Conservation (phyloP, 1,284 basidiomycete genomes). For the Ustilago shanxiensis region DNA sequence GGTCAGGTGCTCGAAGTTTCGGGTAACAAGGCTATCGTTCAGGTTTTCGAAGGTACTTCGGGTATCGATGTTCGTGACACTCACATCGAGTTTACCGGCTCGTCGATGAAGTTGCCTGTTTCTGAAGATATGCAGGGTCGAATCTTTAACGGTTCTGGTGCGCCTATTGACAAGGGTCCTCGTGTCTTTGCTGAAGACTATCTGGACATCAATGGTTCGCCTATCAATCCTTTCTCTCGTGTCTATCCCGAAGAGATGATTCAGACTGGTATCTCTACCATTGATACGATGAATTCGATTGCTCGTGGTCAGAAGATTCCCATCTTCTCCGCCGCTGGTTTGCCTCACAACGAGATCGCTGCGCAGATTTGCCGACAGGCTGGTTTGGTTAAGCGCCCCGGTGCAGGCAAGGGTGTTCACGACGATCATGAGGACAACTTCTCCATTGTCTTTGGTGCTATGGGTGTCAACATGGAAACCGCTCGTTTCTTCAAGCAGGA, state of each 20-base stretch:
- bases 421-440: conserved; percentile 99
- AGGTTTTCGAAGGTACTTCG: conserved; percentile 96
- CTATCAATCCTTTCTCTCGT: conserved; percentile 98
- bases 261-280: conserved; percentile 97
- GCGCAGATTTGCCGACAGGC: conserved; percentile 99
- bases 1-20: conserved; percentile 98
- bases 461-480: conserved; percentile 99
- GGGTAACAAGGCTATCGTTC: conserved; percentile 98
- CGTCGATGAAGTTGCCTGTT: conserved; percentile 98
- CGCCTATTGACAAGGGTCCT: conserved; percentile 97
- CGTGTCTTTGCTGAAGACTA: conserved; percentile 99
- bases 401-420: conserved; percentile 81
- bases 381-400: conserved; percentile 83
- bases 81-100: conserved; percentile 97
- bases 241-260: conserved; percentile 99
- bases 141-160: conserved; percentile 98
- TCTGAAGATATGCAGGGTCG: conserved; percentile 99
- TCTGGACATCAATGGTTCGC: conserved; percentile 99
- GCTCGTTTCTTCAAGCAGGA: conserved; percentile 99
- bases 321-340: conserved; percentile 98
- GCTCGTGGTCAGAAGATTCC: conserved; percentile 99
- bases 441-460: conserved; percentile 98
- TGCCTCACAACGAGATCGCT: conserved; percentile 99
- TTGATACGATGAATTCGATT: conserved; percentile 82
- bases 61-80: conserved; percentile 98